Evolutionary conservation across 805 yeast genomes (phyloP).

Genomic region (Wickerhamomyces pijperi): DNA sequence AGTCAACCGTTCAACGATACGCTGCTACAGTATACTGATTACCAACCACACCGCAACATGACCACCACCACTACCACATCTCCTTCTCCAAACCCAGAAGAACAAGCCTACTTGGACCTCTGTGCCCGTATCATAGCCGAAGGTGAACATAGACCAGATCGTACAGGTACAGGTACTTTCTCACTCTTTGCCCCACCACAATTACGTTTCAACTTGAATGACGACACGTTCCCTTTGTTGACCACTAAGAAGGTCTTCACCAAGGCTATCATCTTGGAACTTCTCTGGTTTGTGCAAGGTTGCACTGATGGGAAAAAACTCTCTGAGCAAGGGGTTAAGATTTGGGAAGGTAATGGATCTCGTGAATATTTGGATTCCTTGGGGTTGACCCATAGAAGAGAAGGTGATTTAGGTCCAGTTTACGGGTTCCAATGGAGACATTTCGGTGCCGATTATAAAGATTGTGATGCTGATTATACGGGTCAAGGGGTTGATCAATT

Average conservation of each 20-base stretch:
- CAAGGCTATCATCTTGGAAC: slow-evolving; percentile 79
- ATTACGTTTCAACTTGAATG: slow-evolving; percentile 63
- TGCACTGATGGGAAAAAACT: slow-evolving; percentile 78
- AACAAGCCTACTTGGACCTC: slow-evolving; percentile 77
- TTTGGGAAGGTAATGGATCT: slow-evolving; percentile 99
- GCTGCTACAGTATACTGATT: too few relatives aligned
- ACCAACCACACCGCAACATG: too few relatives aligned
- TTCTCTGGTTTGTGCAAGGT: slow-evolving; percentile 88
- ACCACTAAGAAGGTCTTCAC: slow-evolving; percentile 91
- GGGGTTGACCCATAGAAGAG: slow-evolving; percentile 72
- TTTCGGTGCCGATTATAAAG: slow-evolving; percentile 86
- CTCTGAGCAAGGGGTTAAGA: slow-evolving; percentile 78
- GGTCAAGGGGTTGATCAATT: slow-evolving; percentile 90
- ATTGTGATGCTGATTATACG: slow-evolving; percentile 78
- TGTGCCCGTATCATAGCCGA: slow-evolving; percentile 65
- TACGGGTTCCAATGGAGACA: slow-evolving; percentile 99
- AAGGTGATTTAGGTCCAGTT: slow-evolving; percentile 95
- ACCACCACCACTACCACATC: too few relatives aligned
- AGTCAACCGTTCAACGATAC: too few relatives aligned
- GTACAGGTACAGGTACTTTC: slow-evolving; percentile 95
- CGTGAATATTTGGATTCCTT: slow-evolving; percentile 78
- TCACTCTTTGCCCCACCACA: slow-evolving; percentile 95
- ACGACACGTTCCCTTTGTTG: slow-evolving; percentile 72
- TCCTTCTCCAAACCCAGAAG: slow-evolving; percentile 34
- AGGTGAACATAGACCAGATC: slow-evolving; percentile 88